These are phyloP conservation scores for Trichoderma hamatum DNA, from an alignment of 2,329 filamentous ascomycete species.

Conservation along the genomic window DNA sequence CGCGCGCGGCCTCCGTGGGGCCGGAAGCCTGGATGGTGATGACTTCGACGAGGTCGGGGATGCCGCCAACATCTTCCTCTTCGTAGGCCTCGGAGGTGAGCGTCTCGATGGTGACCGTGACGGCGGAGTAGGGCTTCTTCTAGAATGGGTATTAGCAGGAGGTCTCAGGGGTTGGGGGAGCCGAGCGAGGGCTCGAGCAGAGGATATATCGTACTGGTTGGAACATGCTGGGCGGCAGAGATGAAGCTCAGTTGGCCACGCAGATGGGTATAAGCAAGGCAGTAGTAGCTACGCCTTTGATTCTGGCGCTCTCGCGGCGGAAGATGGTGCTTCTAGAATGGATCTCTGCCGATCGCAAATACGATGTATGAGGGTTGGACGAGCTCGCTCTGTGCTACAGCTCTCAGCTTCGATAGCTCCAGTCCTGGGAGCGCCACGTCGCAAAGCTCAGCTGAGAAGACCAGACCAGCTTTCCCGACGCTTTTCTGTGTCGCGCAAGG, in stretches of 20 bases:
- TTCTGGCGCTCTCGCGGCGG: background rate
- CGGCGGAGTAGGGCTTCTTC: conserved; percentile 84
- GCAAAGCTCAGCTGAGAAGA: conserved; percentile 14
- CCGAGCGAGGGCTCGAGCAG: background rate
- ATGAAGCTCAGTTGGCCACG: background rate
- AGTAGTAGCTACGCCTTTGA: background rate
- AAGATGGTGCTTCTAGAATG: background rate
- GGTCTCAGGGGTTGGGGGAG: background rate
- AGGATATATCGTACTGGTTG: conserved; percentile 34
- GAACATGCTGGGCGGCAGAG: conserved; percentile 34
- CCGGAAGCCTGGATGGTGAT: conserved; percentile 87
- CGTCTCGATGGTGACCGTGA: conserved; percentile 89
- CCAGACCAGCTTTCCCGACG: background rate
- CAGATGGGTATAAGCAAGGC: background rate
- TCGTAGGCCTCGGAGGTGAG: conserved; percentile 88
- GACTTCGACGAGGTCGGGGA: conserved; percentile 92
- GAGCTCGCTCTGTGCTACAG: background rate
- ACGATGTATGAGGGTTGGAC: background rate
- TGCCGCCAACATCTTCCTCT: conserved; percentile 87
- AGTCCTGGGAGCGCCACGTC: background rate
- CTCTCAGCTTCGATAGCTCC: background rate
- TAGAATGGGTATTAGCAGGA: conserved; percentile 24
- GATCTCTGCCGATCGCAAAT: background rate
- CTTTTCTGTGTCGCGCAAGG: background rate
- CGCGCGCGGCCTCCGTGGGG: conserved; percentile 84